Conservation (phyloP, 768 basidiomycete species). For the Xerocomellus amylosporus region DNA sequence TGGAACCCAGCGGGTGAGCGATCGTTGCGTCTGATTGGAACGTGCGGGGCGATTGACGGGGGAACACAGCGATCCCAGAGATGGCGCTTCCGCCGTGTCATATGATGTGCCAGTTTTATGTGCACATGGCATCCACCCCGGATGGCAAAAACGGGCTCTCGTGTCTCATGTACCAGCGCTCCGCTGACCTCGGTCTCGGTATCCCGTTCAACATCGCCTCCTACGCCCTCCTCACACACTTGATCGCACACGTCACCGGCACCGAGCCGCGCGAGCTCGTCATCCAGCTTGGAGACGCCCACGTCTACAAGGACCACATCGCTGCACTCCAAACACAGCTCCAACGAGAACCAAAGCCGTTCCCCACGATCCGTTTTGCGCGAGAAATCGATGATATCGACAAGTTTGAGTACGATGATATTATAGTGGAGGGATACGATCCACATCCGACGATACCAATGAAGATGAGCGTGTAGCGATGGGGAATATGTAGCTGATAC, state of each 20-base stretch:
- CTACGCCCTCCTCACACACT: constrained; percentile 94
- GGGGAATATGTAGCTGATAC: constrained; percentile 2
- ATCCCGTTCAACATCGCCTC: constrained; percentile 99
- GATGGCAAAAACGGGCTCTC: constrained; percentile 69
- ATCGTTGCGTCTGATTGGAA: not conserved
- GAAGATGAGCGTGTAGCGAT: constrained; percentile 86
- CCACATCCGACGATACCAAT: constrained; percentile 82
- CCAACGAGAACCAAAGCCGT: constrained; percentile 69
- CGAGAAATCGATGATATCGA: constrained; percentile 72
- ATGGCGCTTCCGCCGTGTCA: constrained; percentile 99
- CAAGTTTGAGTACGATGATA: constrained; percentile 75
- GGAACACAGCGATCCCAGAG: constrained; percentile 69
- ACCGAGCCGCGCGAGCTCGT: constrained; percentile 87
- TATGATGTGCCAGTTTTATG: constrained; percentile 99
- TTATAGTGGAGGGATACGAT: constrained; percentile 83
- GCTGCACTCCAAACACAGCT: constrained; percentile 84
- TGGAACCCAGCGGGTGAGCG: constrained; percentile 94
- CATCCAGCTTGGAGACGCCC: constrained; percentile 96
- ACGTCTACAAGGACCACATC: constrained; percentile 92
- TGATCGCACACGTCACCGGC: constrained; percentile 91
- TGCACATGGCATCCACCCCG: constrained; percentile 68
- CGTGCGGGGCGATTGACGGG: not conserved
- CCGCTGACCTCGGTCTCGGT: constrained; percentile 94
- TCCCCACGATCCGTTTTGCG: constrained; percentile 78
- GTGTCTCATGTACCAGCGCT: constrained; percentile 97